These are phyloP conservation scores for Fusarium sp. DNA, from an alignment of 2,329 filamentous ascomycete species.

Conservation along the genomic window DNA sequence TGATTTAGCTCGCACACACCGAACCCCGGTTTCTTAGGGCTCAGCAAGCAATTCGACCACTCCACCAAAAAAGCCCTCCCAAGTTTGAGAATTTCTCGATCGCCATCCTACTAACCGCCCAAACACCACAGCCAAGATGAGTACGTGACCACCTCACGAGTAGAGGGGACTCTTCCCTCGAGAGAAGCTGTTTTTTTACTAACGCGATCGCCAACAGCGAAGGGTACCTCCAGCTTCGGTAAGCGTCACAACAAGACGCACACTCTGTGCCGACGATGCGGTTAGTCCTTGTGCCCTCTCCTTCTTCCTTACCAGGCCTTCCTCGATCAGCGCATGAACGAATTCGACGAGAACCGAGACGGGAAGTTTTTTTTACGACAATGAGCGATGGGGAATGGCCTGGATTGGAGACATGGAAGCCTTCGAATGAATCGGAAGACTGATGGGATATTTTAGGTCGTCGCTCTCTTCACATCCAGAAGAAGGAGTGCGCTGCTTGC, in stretches of 20 bases:
- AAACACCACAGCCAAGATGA: constrained; percentile 66
- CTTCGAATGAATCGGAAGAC: constrained; percentile 21
- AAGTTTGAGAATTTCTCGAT: constrained; percentile 49
- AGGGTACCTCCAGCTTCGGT: constrained; percentile 68
- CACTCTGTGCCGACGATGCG: constrained; percentile 97
- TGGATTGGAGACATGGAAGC: constrained; percentile 5
- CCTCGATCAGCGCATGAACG: constrained; percentile 23
- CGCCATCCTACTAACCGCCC: constrained; percentile 53
- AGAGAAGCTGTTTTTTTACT: constrained; percentile 32
- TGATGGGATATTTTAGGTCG: constrained; percentile 69
- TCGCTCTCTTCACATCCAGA: constrained; percentile 99
- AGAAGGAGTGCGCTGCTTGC: constrained; percentile 95
- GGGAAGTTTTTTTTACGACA: constrained; percentile 9
- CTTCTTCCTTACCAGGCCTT: constrained; percentile 22
- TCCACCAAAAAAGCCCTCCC: constrained; percentile 52
- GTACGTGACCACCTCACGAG: constrained; percentile 54
- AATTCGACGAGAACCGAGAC: constrained; percentile 19
- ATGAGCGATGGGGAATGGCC: constrained; percentile 29
- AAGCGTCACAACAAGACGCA: constrained; percentile 96
- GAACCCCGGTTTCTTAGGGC: constrained; percentile 48
- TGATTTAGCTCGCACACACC: constrained; percentile 42
- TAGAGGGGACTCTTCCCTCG: constrained; percentile 31
- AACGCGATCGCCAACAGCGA: constrained; percentile 55
- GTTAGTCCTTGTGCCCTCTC: constrained; percentile 67
- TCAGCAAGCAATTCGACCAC: constrained; percentile 45